Evolutionary conservation across 345 rosid genomes (phyloP), one percentile per base, ranked within the genome.

Genomic region (Hibiscus syriacus): DNA sequence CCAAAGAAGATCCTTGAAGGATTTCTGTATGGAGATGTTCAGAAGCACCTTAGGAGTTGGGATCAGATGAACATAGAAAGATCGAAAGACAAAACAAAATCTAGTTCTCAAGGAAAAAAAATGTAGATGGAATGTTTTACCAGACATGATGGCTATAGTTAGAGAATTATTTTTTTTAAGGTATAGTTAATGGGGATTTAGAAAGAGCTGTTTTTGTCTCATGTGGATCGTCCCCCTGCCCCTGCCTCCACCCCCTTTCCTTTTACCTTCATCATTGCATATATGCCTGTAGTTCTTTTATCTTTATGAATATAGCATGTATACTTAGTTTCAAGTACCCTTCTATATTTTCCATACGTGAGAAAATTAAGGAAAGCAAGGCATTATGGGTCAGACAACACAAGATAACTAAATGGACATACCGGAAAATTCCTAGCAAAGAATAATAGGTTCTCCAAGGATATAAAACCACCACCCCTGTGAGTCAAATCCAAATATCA

Each of bases 381-480:
- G 14, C n/a, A 54, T 54, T 25, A 6, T 25, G 17, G 30, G 17
- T 5, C 58, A 54, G n/a, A 46, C 43, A 32, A 32, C 62, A 30
- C 13, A 30, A n/a, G 22, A 34, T 19, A 59, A 34, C 26, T 58
- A 58, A 59, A 59, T 34, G 64, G n/a, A 34, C 74, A 54, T 71
- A 94, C 99, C 85, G 88, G 97, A 58, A 89, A 95, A 77, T 77
- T 82, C 68, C 81, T 83, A 49, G 97, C 98, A 71, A 95, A 90
- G 86, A 74, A 95, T 66, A 95, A 67, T 81, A 95, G 79, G 76
- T 95, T 95, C 84, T 95, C 99, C 88, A 92, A 85, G 25, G 99
- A 95, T 70, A 95, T 92, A 79, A 89, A 92, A 74, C 98, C 99
- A 72, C 99, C 99, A 43, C 99, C 99, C 93, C 99, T 95, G 85